Evolutionary conservation across 2,329 filamentous ascomycete species (phyloP).

Genomic region (Epichloe gansuensis): DNA sequence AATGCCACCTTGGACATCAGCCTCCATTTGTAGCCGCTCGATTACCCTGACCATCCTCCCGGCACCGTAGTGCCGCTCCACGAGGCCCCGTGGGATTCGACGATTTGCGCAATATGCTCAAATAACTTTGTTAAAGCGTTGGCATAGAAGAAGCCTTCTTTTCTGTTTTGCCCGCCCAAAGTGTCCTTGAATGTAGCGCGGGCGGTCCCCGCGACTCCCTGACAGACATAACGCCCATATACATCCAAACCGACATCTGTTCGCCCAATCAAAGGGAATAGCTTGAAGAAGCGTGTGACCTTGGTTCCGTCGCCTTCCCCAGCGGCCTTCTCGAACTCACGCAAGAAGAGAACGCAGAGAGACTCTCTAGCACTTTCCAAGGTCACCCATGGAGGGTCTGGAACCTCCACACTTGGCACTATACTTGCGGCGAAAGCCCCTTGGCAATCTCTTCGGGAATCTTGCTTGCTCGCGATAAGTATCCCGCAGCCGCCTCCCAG

Average conservation of each 20-base stretch:
- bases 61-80: conserved; percentile 84
- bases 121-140: conserved; percentile 85
- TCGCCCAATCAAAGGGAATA: conserved; percentile 87
- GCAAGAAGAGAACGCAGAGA: conserved; percentile 76
- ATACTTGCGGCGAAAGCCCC: conserved; percentile 78
- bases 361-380: conserved; percentile 80
- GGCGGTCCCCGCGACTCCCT: conserved; percentile 78
- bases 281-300: conserved; percentile 93
- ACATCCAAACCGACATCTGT: conserved; percentile 85
- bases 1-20: conserved; percentile 91
- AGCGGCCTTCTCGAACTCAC: conserved; percentile 90
- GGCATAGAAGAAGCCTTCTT: conserved; percentile 82
- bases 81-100: conserved; percentile 85
- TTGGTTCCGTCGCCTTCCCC: conserved; percentile 75
- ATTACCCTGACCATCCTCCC: conserved; percentile 94
- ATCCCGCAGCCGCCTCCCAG: conserved; percentile 92
- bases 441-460: conserved; percentile 71
- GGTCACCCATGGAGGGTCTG: conserved; percentile 78
- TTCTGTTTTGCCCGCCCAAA: conserved; percentile 32
- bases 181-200: conserved; percentile 66
- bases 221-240: conserved; percentile 91
- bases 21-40: conserved; percentile 83
- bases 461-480: conserved; percentile 70
- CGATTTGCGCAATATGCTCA: conserved; percentile 93
- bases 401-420: conserved; percentile 90